A percentile compares a stretch with the other conserved stretches of the same genome.
These are phyloP conservation scores for Candida boleticola DNA, from an alignment of 805 yeast genomes.

Conservation along the genomic window DNA sequence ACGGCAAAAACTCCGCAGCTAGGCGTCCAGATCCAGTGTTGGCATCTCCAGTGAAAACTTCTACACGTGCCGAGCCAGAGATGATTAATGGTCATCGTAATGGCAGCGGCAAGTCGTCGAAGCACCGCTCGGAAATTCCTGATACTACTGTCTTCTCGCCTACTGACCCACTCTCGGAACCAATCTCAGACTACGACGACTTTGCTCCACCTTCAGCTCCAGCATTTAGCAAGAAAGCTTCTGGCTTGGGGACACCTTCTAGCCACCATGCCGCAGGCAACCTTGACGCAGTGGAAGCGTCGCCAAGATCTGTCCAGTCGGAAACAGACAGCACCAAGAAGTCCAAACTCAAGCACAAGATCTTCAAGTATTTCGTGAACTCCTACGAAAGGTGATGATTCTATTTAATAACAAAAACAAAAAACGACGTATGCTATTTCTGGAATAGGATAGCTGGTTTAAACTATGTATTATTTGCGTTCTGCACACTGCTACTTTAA, in stretches of 20 bases:
- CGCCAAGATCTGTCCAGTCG: constrained; percentile 1
- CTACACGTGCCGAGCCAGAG: background rate
- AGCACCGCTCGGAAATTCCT: no score
- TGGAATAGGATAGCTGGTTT: no score
- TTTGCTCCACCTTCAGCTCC: constrained; percentile 5
- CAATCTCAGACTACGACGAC: background rate
- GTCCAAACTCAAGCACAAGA: constrained; percentile 17
- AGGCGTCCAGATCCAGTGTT: no score
- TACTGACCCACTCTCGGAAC: background rate
- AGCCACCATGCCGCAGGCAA: no score
- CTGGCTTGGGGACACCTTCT: no score
- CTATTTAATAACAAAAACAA: no score
- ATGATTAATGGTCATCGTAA: background rate
- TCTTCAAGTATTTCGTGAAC: constrained; percentile 32
- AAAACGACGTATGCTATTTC: no score
- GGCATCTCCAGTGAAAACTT: background rate
- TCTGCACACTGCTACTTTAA: no score
- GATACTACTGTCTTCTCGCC: background rate
- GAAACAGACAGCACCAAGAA: background rate
- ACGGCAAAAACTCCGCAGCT: background rate
- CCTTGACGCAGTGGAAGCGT: background rate
- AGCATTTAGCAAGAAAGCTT: background rate
- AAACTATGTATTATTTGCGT: no score
- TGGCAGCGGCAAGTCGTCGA: background rate
- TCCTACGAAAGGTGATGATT: constrained; percentile 17